phyloP scores from a whole-genome alignment of 805 yeast genomes.

The Yarrowia bubula region DNA sequence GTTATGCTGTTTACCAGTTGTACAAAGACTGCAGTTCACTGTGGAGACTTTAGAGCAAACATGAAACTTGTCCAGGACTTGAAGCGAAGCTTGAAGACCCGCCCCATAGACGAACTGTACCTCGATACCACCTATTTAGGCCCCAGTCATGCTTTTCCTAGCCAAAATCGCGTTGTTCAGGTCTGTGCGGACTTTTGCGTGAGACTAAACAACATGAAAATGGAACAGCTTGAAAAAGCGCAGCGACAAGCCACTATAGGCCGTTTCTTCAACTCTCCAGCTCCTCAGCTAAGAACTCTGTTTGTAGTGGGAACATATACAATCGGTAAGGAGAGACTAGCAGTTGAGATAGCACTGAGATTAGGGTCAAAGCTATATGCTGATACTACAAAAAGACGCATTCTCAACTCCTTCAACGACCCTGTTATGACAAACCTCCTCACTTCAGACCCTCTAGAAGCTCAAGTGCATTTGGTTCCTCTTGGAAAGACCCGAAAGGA shows the following conservation, averaged over 20 bases:
- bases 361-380: conserved; percentile 44
- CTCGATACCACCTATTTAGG: conserved; percentile 88
- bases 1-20: conserved; percentile 64
- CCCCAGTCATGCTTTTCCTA: conserved; percentile 72
- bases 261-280: conserved; percentile 34
- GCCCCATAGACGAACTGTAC: conserved; percentile 59
- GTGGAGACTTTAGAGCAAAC: conserved; percentile 89
- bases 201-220: conserved; percentile 41
- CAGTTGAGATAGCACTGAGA: conserved; percentile 47
- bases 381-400: conserved; percentile 47
- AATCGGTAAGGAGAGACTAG: conserved; percentile 89
- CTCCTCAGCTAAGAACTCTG: conserved; percentile 41
- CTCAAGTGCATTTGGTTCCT: conserved; percentile 71
- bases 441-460: conserved; percentile 46
- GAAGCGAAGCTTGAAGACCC: conserved; percentile 34
- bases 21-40: conserved; percentile 58
- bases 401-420: conserved; percentile 49
- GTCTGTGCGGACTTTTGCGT: conserved; percentile 55
- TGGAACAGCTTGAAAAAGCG: conserved; percentile 20
- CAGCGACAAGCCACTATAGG: conserved; percentile 27
- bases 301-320: conserved; percentile 83
- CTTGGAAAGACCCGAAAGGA: conserved; percentile 52
- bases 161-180: conserved; percentile 65
- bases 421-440: conserved; percentile 43
- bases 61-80: conserved; percentile 48